Evolutionary conservation across 768 basidiomycete species (phyloP), one percentile per base, ranked within the genome.

Genomic region (Hebeloma cylindrosporum): DNA sequence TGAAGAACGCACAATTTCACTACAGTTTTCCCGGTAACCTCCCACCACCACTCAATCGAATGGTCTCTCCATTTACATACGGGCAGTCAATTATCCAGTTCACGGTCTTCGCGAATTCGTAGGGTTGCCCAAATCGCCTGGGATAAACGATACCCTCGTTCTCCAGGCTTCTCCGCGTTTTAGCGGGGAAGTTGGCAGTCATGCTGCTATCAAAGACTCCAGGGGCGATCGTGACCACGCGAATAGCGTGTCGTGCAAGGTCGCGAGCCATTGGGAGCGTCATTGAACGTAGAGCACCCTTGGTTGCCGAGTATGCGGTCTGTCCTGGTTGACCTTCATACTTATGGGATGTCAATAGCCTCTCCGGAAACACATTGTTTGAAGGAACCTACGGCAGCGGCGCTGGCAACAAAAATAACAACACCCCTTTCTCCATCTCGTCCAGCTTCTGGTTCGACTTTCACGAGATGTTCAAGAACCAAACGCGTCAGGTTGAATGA

Each of bases 251-350:
- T 9, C 73, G 66, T 2, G 73, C 68, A 9, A 83, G 68, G 55
- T 83, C 81, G 39, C 81, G 70, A 3, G 81, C 76, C 70, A 82
- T 73, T 1, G 81, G 80, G 2, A 83, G 68, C 1, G 78, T 74
- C 75, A 83, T 75, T 1, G 79, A 77, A 16, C 65, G 61, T 3
- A 83, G 49, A 1, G 75, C 81, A 35, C 80, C 81, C 59, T 83
- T 83, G 1, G 70, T 67, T 2, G 77, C 77, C 1, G 77, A 60
- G 51, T 83, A 83, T 0, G 78, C 80, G 0, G 70, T 67, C 51
- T 82, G 81, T 2, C 79, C 79, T 2, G 78, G 71, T 47, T 79
- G 77, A 4, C 77, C 78, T 59, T 79, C 73, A 47, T 69, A 80
- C 79, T 81, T 25, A 11, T 28, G 10, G 26, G n/a, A 22, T 23